These are phyloP conservation scores for Sphaerulina populicola DNA, from an alignment of 2,329 filamentous ascomycete genomes.

Conservation along the genomic window DNA sequence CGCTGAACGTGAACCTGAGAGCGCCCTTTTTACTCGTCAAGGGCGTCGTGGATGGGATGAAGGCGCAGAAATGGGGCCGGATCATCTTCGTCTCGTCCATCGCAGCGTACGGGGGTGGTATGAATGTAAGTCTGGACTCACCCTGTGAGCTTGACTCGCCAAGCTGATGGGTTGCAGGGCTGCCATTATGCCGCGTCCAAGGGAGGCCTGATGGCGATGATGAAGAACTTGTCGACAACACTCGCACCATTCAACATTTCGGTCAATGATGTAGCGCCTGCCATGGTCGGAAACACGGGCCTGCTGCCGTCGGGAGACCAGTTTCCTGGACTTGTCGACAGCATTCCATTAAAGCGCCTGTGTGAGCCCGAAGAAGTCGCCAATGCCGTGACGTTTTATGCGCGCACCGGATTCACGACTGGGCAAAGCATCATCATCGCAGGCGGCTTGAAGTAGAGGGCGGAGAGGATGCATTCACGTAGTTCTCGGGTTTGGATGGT, in stretches of 20 bases:
- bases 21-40: constrained; percentile 56
- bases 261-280: constrained; percentile 60
- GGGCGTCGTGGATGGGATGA: constrained; percentile 54
- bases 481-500: too few relatives aligned
- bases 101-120: constrained; percentile 54
- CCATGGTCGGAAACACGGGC: constrained; percentile 51
- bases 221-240: constrained; percentile 54
- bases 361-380: constrained; percentile 52
- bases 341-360: constrained; percentile 51
- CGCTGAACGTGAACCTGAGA: constrained; percentile 53
- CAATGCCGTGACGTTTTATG: constrained; percentile 52
- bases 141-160: background rate
- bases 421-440: constrained; percentile 23
- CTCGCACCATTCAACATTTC: constrained; percentile 55
- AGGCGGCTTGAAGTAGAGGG: constrained; percentile 20
- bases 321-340: constrained; percentile 48
- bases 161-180: constrained; percentile 12
- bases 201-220: constrained; percentile 50
- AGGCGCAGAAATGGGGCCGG: constrained; percentile 52
- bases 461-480: background rate
- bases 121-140: constrained; percentile 48
- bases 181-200: constrained; percentile 27
- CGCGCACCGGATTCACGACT: constrained; percentile 44
- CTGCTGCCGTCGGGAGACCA: constrained; percentile 50
- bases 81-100: constrained; percentile 59